A percentile compares a stretch with the other conserved stretches of the same genome.
phyloP scores from a whole-genome alignment of 2,329 filamentous ascomycete genomes.

The Beauveria bassiana region DNA sequence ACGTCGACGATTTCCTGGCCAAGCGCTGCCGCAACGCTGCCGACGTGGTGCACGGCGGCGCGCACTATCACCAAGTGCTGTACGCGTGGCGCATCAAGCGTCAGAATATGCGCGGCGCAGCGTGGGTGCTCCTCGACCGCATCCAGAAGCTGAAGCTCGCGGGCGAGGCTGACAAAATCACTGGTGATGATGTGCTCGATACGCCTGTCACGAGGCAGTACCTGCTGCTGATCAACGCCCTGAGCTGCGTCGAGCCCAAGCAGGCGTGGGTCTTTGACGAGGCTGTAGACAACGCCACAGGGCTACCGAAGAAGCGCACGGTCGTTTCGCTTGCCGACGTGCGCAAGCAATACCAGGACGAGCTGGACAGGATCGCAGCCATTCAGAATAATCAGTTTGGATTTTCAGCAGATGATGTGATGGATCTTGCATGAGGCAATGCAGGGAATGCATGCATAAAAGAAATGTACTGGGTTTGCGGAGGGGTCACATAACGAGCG shows the following conservation, averaged over 20 bases:
- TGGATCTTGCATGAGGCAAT: constrained; percentile 39
- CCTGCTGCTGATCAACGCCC: constrained; percentile 83
- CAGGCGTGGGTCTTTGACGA: constrained; percentile 69
- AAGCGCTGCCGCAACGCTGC: constrained; percentile 62
- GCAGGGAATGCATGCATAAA: no score
- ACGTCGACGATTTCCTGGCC: constrained; percentile 71
- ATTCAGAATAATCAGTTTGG: constrained; percentile 88
- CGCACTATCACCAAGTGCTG: constrained; percentile 84
- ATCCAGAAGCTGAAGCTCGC: constrained; percentile 54
- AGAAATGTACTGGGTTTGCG: not conserved
- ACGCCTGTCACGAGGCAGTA: constrained; percentile 67
- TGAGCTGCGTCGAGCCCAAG: constrained; percentile 73
- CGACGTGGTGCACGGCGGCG: constrained; percentile 57
- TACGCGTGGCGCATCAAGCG: constrained; percentile 84
- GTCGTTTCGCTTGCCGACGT: constrained; percentile 82
- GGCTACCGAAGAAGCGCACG: constrained; percentile 49
- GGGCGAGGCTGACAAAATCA: constrained; percentile 50
- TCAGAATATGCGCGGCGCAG: constrained; percentile 76
- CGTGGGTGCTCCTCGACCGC: constrained; percentile 53
- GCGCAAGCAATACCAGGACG: constrained; percentile 79
- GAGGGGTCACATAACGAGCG: not conserved
- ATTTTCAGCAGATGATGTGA: constrained; percentile 50
- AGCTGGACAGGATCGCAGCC: constrained; percentile 79
- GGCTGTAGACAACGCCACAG: constrained; percentile 19
- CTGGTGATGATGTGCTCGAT: constrained; percentile 49